Evolutionary conservation across 2,329 filamentous ascomycete species (phyloP), one percentile per base, ranked within the genome.

Genomic region (Colletotrichum sp.): DNA sequence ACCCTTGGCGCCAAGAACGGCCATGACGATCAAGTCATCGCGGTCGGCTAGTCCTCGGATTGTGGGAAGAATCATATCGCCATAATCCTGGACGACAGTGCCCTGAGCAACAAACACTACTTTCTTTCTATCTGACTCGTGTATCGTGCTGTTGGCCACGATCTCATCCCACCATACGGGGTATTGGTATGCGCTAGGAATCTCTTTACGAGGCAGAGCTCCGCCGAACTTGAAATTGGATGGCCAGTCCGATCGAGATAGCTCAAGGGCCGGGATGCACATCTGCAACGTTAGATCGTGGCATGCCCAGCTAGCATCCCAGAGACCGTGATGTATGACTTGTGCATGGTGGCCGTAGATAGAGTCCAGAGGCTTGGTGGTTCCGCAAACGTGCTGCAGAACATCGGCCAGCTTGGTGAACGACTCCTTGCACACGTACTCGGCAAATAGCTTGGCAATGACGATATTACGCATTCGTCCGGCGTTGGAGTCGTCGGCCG

Each of bases 101-200:
- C 89, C 89, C 77, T 90, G 88, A 1, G 85, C 84, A 8, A 90
- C 87, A 25, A 86, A 82, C 6, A 90, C 80, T 25, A 90, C 77
- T 62, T 84, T 85, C 72, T 85, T 86, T 19, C 83, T 76, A 1
- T 77, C 80, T 55, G 9, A 16, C 8, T 52, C 68, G 15, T 59
- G 15, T 5, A 4, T 49, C 36, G 25, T 71, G 68, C 57, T 63
- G 34, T 77, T 79, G 57, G 19, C 27, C 8, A 82, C 78, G 27
- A 90, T 81, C 11, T 87, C 84, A 5, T 81, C 71, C 87, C 87
- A 90, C 86, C 87, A 90, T 9, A 78, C 32, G 1, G 89, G 89
- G 34, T 81, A 83, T 7, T 68, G 70, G 52, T 83, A 82, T 34
- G 80, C 79, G 0, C 79, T 66, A 52, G 82, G 80, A 72, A 83